Evolutionary conservation across 305 asterid genomes (phyloP), one percentile per base, ranked within the genome.

Genomic region (Rubia occidens): DNA sequence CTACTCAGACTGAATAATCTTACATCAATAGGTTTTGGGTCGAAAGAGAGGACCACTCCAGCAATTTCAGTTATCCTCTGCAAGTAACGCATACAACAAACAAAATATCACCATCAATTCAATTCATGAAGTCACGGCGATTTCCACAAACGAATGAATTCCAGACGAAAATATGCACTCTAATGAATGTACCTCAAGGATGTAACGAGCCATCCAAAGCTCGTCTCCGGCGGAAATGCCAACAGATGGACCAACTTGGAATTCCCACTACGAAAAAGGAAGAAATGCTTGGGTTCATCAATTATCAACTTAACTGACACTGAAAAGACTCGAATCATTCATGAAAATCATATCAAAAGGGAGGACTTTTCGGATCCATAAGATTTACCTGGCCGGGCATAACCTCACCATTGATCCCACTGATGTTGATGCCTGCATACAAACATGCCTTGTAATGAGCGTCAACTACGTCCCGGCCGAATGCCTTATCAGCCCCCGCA

Each of bases 41-140:
- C 89, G 24, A 88, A 81, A 2, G 90, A 83, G 15, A 86, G 74
- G 3, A 83, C 84, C 0, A 85, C 90, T 11, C 93, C 95, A 0
- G 95, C 90, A 4, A 83, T 79, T 82, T 88, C 95, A 4, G 95
- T 75, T 15, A 88, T 85, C 88, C 95, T 81, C 95, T 88, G 89
- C 73, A 39, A 66, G 56, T 10, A 71, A 6, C 6, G 13, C 24
- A 72, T 4, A 72, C 17, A 11, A 76, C 58, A 51, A 13, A 14
- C 58, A 51, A 11, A 56, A 59, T n/a, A 61, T 44, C 0, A 66
- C 60, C 4, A 55, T 13, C 63, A 40, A 10, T 2, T 21, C 49
- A 3, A 6, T 10, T 7, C 8, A 42, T 18, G 11, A 58, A 49
- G 45, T 11, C 54, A 15, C 17, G 18, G 15, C 55, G 37, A 60